Percentiles rank a stretch among this genome's conserved stretches.
phyloP scores from a whole-genome alignment of 2,329 filamentous ascomycete species.

The Biscogniauxia mediterranea region DNA sequence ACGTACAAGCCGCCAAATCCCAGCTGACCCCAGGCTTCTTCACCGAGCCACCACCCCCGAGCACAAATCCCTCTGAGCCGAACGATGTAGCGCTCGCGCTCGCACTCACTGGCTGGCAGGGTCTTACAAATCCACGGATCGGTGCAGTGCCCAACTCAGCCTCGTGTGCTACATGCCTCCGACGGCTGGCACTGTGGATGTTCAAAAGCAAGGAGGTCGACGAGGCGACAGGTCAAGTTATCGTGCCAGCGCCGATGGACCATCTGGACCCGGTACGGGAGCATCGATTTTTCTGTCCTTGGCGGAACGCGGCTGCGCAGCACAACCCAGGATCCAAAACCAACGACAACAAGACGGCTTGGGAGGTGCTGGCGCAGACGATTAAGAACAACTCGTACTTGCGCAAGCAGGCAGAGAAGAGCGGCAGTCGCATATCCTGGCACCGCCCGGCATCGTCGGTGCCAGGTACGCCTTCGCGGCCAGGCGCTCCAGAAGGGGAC shows the following conservation, averaged over 20 bases:
- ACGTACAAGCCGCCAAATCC: constrained; percentile 48
- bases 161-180: constrained; percentile 81
- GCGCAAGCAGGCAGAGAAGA: constrained; percentile 34
- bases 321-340: constrained; percentile 44
- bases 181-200: constrained; percentile 90
- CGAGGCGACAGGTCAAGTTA: constrained; percentile 46
- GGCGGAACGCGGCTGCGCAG: constrained; percentile 66
- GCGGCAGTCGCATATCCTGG: constrained; percentile 28
- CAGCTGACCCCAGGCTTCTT: constrained; percentile 58
- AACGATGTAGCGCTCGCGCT: constrained; percentile 66
- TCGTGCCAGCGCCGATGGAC: constrained; percentile 62
- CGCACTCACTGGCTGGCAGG: constrained; percentile 75
- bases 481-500: constrained; percentile 18
- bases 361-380: constrained; percentile 54
- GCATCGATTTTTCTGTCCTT: constrained; percentile 82
- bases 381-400: constrained; percentile 59
- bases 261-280: constrained; percentile 67
- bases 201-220: constrained; percentile 74
- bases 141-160: constrained; percentile 69
- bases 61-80: constrained; percentile 34
- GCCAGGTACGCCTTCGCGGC: constrained; percentile 26
- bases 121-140: constrained; percentile 53
- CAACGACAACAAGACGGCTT: constrained; percentile 46
- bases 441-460: constrained; percentile 29
- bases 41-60: constrained; percentile 39